Evolutionary conservation across 768 basidiomycete species (phyloP).

Genomic region (Lactarius pseudohatsudake): DNA sequence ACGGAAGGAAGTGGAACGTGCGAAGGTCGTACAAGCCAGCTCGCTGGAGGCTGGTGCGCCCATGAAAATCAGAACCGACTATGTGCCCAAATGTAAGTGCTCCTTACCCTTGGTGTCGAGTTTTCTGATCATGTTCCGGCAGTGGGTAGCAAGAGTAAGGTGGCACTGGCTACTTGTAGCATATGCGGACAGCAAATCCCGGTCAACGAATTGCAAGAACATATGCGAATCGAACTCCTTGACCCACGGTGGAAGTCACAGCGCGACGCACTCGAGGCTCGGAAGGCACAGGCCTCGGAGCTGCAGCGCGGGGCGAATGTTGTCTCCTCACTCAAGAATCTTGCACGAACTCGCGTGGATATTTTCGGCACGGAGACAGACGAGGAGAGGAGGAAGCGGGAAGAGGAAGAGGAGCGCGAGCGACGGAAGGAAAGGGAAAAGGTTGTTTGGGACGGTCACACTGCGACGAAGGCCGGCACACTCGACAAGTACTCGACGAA

Average conservation of each 20-base stretch:
- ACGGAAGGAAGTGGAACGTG: conserved; percentile 68
- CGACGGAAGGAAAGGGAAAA: conserved; percentile 88
- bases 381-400: conserved; percentile 82
- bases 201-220: conserved; percentile 93
- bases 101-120: not conserved
- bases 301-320: conserved; percentile 91
- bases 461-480: conserved; percentile 88
- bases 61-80: conserved; percentile 95
- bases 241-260: conserved; percentile 99
- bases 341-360: conserved; percentile 95
- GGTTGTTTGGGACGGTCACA: conserved; percentile 98
- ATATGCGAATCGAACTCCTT: conserved; percentile 96
- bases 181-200: conserved; percentile 97
- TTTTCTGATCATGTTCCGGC: conserved; percentile 9
- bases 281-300: conserved; percentile 87
- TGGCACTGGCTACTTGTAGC: conserved; percentile 81
- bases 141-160: conserved; percentile 71
- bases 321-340: conserved; percentile 86
- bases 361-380: conserved; percentile 95
- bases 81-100: conserved; percentile 84
- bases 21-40: conserved; percentile 77
- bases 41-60: conserved; percentile 71
- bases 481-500: conserved; percentile 91
- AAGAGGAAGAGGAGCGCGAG: conserved; percentile 83
- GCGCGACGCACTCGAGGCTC: conserved; percentile 82